Base-by-base conservation (phyloP, 306 rosid genomes). In the Cucurbita maxima region DNA sequence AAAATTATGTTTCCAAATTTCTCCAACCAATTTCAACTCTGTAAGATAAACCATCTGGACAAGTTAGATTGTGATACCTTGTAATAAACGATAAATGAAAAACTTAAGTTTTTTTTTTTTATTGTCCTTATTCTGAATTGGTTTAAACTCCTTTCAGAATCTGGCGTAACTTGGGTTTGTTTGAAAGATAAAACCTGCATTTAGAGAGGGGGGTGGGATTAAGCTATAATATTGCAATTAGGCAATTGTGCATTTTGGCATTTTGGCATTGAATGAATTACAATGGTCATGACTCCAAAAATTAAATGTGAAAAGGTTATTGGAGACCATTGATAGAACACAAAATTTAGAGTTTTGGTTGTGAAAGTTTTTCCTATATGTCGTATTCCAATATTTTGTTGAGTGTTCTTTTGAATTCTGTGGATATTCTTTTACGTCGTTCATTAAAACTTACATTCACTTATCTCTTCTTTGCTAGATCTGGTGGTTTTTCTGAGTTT, bases 401-500 rank as follows among this genome's bases (percentile, higher is more conserved):
- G 44, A 69, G 58, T 0, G 43, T 69, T 69, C 73, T 59, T 25
- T 53, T 50, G 4, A 25, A 30, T 30, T 30, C 4, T 70, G 10
- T 70, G 47, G 47, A 51, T 16, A 25, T 50, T 50, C 30, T 70
- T 70, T 70, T 50, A 25, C 74, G 15, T 30, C 50, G 58, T 70
- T 70, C 59, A 51, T 34, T 63, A 38, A 34, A 19, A 52, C 63
- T 34, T 16, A 58, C 14, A 45, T 37, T 52, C 50, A 3, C 36
- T 72, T 43, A 58, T 34, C 53, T 41, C 66, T 60, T 12, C 63
- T 47, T 55, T 87, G 86, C 48, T 94, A 95, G 99, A 81, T 62
- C 90, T 20, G 80, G 84, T 36, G 74, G 86, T 84, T 92, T 90
- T 13, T 75, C 87, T 53, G 77, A 61, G 30, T 95, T 95, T 84